Evolutionary conservation across 208 protist species (phyloP).

Genomic region (Angomonas deanei): DNA sequence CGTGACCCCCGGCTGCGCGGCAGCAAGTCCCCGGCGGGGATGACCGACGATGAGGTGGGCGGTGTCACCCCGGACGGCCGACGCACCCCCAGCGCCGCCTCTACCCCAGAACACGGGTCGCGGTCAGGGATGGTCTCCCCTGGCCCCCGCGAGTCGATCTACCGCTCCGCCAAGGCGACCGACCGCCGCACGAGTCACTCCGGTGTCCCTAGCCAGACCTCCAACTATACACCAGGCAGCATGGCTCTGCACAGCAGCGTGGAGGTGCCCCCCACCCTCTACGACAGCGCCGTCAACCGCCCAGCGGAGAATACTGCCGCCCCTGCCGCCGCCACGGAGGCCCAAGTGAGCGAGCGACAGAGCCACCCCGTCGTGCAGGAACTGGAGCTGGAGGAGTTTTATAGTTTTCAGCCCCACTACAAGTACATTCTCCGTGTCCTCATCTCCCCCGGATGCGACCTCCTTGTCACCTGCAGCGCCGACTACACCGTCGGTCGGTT

Average conservation of each 20-base stretch:
- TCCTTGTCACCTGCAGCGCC: constrained; percentile 75
- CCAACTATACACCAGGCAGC: constrained; percentile 4
- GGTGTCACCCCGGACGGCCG: neutral
- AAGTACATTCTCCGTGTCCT: constrained; percentile 85
- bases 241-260: constrained; percentile 34
- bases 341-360: neutral
- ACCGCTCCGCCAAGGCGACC: constrained; percentile 37
- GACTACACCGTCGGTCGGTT: constrained; percentile 82
- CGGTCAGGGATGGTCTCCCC: neutral
- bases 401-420: constrained; percentile 78
- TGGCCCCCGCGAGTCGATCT: constrained; percentile 34
- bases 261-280: constrained; percentile 1
- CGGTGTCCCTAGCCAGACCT: neutral
- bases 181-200: neutral
- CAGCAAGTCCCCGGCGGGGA: constrained; percentile 13
- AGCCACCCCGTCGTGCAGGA: neutral
- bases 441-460: constrained; percentile 57
- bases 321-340: constrained; percentile 4
- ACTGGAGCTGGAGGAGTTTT: constrained; percentile 65
- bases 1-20: constrained; percentile 21
- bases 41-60: neutral
- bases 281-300: constrained; percentile 11
- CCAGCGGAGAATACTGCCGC: neutral
- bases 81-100: neutral
- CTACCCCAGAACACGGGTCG: neutral